Evolutionary conservation across 495 filamentous ascomycete species (phyloP).

Genomic region (Diplogelasinospora grovesii): DNA sequence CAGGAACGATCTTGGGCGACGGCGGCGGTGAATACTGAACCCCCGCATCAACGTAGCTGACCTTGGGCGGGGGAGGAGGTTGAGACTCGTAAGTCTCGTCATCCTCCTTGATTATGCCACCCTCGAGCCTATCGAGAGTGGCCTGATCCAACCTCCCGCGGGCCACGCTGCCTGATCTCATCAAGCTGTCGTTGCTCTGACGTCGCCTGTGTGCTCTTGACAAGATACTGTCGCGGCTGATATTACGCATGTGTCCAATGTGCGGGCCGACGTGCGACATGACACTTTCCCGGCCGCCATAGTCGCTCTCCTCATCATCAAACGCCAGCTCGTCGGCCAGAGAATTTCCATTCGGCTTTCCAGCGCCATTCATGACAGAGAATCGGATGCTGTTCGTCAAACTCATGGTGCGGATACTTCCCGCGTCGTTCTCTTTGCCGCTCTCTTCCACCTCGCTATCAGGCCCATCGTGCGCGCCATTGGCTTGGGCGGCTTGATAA

Average conservation of each 20-base stretch:
- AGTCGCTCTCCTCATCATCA: conserved; percentile 55
- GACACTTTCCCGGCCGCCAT: conserved; percentile 49
- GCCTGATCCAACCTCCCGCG: conserved; percentile 42
- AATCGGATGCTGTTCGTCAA: conserved; percentile 67
- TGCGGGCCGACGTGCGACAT: conserved; percentile 31
- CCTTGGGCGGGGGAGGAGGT: conserved; percentile 17
- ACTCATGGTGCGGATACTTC: conserved; percentile 71
- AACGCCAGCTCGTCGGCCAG: conserved; percentile 87
- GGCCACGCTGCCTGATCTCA: conserved; percentile 41
- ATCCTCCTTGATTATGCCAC: conserved; percentile 43
- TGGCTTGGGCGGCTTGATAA: conserved; percentile 54
- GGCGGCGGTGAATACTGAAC: conserved; percentile 77
- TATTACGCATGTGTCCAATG: conserved; percentile 31
- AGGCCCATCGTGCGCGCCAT: conserved; percentile 25
- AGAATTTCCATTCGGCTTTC: conserved; percentile 60
- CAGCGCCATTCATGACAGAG: conserved; percentile 54
- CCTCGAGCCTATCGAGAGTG: conserved; percentile 44
- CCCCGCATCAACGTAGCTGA: conserved; percentile 61
- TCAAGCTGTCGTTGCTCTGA: conserved; percentile 46
- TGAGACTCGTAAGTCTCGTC: conserved; percentile 29
- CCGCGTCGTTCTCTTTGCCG: conserved; percentile 61
- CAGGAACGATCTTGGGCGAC: conserved; percentile 52
- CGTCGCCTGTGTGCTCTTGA: conserved; percentile 39
- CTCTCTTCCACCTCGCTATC: conserved; percentile 51
- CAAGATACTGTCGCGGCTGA: conserved; percentile 30